Evolutionary conservation across 495 filamentous ascomycete genomes (phyloP).

Genomic region (Tuber calosporum): DNA sequence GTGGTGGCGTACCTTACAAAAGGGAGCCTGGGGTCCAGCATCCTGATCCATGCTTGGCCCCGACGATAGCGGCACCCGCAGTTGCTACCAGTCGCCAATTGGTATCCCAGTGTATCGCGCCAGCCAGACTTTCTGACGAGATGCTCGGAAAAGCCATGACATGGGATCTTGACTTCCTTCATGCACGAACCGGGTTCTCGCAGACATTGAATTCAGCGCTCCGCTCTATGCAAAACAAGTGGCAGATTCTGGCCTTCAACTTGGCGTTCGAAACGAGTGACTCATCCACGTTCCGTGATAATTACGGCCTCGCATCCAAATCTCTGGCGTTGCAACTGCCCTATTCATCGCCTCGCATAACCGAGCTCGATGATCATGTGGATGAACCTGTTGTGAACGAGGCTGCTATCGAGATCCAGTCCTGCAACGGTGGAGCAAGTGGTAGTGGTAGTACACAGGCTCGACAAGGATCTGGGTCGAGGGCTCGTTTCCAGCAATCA

Average conservation of each 20-base stretch:
- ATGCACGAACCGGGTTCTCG: not conserved
- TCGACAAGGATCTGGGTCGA: not conserved
- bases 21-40: not conserved
- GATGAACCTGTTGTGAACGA: not conserved
- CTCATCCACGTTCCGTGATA: not conserved
- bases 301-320: not conserved
- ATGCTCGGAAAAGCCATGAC: not conserved
- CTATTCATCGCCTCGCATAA: not conserved
- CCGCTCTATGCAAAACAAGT: not conserved
- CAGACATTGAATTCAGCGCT: not conserved
- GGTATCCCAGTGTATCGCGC: not conserved
- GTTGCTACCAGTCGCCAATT: not conserved
- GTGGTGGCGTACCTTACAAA: not conserved
- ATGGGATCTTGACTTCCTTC: not conserved
- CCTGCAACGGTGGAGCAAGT: not conserved
- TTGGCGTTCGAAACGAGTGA: not conserved
- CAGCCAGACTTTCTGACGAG: not conserved
- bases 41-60: not conserved
- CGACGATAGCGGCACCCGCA: not conserved
- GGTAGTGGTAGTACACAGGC: not conserved
- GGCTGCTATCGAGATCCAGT: not conserved
- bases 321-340: not conserved
- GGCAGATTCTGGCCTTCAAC: constrained; percentile 9
- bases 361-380: not conserved
- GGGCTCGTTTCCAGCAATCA: not conserved